phyloP scores from a whole-genome alignment of 176 grass and related monocot species.

The Oryza officinalis region DNA sequence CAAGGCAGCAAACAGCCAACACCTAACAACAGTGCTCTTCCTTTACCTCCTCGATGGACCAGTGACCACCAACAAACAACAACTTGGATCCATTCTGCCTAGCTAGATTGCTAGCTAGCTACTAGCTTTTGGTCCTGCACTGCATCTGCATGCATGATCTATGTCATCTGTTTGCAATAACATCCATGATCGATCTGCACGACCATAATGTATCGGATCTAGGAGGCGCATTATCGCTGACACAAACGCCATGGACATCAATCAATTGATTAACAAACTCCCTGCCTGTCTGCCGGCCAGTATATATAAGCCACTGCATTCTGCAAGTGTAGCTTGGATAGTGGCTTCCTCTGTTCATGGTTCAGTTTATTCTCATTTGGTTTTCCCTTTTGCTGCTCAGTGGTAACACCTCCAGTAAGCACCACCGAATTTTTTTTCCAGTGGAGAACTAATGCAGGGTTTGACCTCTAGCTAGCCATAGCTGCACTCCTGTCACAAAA shows the following conservation, averaged over 20 bases:
- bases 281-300: background rate
- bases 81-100: background rate
- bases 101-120: background rate
- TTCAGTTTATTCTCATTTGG: background rate
- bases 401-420: constrained; percentile 29
- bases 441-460: constrained; percentile 4
- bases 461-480: background rate
- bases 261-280: background rate
- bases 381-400: background rate
- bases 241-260: background rate
- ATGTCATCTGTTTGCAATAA: background rate
- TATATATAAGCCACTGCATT: too few species aligned
- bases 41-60: background rate
- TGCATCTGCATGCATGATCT: background rate
- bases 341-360: constrained; percentile 16
- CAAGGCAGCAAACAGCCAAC: background rate
- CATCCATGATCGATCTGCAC: background rate
- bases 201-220: too few species aligned
- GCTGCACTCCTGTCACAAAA: background rate
- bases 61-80: background rate
- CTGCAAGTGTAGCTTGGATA: background rate
- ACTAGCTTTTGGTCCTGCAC: background rate
- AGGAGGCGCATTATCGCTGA: background rate
- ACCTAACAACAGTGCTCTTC: background rate
- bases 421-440: constrained; percentile 5